Evolutionary conservation across 179 eudicot genomes (phyloP).

Genomic region (Nepenthes alata): DNA sequence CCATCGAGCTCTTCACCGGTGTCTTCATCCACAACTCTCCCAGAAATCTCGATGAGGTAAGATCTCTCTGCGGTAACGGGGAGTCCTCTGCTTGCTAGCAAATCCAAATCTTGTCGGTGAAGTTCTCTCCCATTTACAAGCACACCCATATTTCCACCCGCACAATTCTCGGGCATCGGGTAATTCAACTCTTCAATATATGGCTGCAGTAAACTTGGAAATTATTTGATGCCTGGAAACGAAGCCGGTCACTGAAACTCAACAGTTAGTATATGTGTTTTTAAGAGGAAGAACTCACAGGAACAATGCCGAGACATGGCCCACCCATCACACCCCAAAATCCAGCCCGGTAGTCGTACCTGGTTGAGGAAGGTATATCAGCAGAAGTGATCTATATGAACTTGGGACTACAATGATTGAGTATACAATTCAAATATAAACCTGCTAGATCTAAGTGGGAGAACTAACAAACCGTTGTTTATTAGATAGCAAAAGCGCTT

Average conservation of each 20-base stretch:
- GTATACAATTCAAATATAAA: neutral
- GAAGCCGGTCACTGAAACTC: too few species aligned
- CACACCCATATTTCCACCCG: constrained; percentile 64
- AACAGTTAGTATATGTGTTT: too few species aligned
- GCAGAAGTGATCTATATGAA: too few species aligned
- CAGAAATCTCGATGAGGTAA: constrained; percentile 69
- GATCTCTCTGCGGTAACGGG: constrained; percentile 47
- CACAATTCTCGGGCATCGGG: constrained; percentile 69
- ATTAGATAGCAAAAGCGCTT: too few species aligned
- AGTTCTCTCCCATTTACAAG: constrained; percentile 93
- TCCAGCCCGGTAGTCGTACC: constrained; percentile 94
- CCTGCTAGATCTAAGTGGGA: neutral
- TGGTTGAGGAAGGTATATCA: constrained; percentile 8
- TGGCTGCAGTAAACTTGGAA: constrained; percentile 42
- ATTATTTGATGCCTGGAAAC: too few species aligned
- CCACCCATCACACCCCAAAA: constrained; percentile 96
- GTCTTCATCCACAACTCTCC: constrained; percentile 69
- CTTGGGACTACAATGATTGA: too few species aligned
- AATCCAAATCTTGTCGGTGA: constrained; percentile 58
- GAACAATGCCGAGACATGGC: constrained; percentile 91
- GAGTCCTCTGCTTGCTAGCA: constrained; percentile 72
- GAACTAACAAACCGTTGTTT: too few species aligned
- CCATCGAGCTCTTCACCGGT: constrained; percentile 68
- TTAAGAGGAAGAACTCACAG: constrained; percentile 42
- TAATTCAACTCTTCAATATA: constrained; percentile 76